Conservation (phyloP, 2,329 filamentous ascomycete species). For the Lachnellula suecica region DNA sequence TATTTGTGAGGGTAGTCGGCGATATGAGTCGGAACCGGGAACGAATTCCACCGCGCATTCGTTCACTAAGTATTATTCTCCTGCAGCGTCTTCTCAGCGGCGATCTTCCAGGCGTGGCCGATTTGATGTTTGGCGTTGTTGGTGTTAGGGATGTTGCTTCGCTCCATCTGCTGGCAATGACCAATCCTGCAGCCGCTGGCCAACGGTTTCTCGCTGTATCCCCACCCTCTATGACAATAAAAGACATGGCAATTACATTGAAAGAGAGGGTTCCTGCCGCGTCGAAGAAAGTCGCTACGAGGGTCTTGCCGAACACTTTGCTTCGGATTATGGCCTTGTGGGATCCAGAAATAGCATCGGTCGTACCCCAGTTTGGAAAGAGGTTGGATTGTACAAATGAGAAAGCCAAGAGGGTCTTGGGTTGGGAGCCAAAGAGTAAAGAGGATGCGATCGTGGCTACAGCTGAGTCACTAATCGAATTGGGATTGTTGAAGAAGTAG, state of each 20-base stretch:
- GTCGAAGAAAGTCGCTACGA: slow-evolving; percentile 4
- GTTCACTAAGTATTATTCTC: slow-evolving; percentile 27
- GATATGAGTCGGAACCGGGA: no score
- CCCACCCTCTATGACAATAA: background rate
- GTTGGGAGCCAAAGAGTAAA: slow-evolving; percentile 4
- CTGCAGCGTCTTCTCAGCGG: slow-evolving; percentile 32
- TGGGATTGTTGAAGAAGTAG: slow-evolving; percentile 2
- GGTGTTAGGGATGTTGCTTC: slow-evolving; percentile 35
- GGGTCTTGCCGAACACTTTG: slow-evolving; percentile 5
- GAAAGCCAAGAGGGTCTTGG: slow-evolving; percentile 6
- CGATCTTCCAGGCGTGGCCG: slow-evolving; percentile 29
- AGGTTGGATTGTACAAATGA: slow-evolving; percentile 4
- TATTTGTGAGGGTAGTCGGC: no score
- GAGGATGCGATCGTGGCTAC: slow-evolving; percentile 13
- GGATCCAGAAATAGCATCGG: background rate
- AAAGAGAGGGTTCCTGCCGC: slow-evolving; percentile 6
- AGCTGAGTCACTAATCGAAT: slow-evolving; percentile 5
- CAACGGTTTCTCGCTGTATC: background rate
- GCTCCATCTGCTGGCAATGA: slow-evolving; percentile 33
- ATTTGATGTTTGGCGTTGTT: slow-evolving; percentile 26
- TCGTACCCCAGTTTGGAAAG: background rate
- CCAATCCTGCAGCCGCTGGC: slow-evolving; percentile 6
- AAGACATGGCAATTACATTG: background rate
- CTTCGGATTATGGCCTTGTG: background rate
- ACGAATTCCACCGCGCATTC: no score